Conservation (phyloP, 768 basidiomycete species). For the Scleroderma bovista region DNA sequence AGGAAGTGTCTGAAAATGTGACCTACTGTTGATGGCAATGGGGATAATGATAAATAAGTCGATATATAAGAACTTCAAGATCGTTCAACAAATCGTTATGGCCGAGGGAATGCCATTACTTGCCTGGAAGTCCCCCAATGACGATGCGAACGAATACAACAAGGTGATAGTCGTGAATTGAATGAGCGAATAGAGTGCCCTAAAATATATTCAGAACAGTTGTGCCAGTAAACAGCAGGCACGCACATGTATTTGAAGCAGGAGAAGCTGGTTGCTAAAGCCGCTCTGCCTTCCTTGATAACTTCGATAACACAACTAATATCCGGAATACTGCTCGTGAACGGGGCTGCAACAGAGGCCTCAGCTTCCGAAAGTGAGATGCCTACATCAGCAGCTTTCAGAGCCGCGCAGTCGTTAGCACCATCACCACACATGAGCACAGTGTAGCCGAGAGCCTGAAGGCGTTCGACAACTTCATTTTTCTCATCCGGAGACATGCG, state of each 20-base stretch:
- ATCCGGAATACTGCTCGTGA: constrained; percentile 90
- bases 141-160: constrained; percentile 93
- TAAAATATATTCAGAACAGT: constrained; percentile 28
- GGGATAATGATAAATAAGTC: constrained; percentile 98
- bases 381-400: constrained; percentile 98
- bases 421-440: constrained; percentile 99
- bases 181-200: constrained; percentile 97
- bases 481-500: constrained; percentile 99
- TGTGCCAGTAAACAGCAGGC: neutral
- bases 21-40: constrained; percentile 90
- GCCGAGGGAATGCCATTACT: constrained; percentile 9
- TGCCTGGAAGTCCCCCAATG: constrained; percentile 94
- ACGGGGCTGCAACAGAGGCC: constrained; percentile 96
- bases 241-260: constrained; percentile 99
- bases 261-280: constrained; percentile 95
- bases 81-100: constrained; percentile 2
- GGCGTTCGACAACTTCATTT: constrained; percentile 93
- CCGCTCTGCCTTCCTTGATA: constrained; percentile 93
- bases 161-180: constrained; percentile 98
- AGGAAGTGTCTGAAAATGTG: neutral
- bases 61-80: constrained; percentile 84
- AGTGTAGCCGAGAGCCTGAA: constrained; percentile 90
- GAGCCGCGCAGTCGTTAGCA: constrained; percentile 96
- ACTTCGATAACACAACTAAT: constrained; percentile 95
- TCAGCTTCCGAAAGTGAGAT: constrained; percentile 96